Base-by-base conservation (phyloP, 768 basidiomycete genomes). In the Termitomyces sp. region DNA sequence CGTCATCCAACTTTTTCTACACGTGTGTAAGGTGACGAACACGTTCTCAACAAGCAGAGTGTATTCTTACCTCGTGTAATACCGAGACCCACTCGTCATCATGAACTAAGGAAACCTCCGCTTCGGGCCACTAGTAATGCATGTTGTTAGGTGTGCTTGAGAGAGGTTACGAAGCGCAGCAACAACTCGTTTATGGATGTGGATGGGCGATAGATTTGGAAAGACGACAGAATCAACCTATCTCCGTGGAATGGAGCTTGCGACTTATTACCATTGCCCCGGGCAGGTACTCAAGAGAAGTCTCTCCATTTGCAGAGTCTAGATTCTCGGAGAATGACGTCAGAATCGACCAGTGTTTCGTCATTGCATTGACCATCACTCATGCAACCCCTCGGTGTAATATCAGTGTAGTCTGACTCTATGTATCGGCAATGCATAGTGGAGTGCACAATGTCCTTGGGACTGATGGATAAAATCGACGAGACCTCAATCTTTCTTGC, bases 81-180 rank as follows among this genome's bases (percentile, higher is more conserved):
- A 61, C 30, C 6, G 59, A 53, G 45, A 44, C 20, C 62, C 60
- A 67, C 40, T 63, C 62, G 36, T 65, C 62, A 46, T 67, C 65
- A 40, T 65, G 62, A 27, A 60, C 50, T 14, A 67, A 36, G 24
- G 60, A 63, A 18, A 63, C 50, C 40, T 13, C 27, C 22, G 60
- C 57, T 13, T 65, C 43, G 3, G 60, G 58, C 2, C 44, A 50
- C 58, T 61, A 14, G 8, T 47, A 18, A 50, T 45, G 33, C 0
- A 24, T 33, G 5, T 37, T 13, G 46, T n/a, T 22, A 44, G n/a
- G 10, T 26, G n/a, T 9, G n/a, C 16, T 26, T 50, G 18, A 2
- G 16, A 43, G 2, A 14, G 20, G 56, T 53, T 45, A 60, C 65
- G 5, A 52, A 34, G 30, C 58, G 49, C 43, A 66, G 57, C 39